These are phyloP conservation scores for Pythium insidiosum DNA, from an alignment of 352 stramenopile species.

Conservation along the genomic window DNA sequence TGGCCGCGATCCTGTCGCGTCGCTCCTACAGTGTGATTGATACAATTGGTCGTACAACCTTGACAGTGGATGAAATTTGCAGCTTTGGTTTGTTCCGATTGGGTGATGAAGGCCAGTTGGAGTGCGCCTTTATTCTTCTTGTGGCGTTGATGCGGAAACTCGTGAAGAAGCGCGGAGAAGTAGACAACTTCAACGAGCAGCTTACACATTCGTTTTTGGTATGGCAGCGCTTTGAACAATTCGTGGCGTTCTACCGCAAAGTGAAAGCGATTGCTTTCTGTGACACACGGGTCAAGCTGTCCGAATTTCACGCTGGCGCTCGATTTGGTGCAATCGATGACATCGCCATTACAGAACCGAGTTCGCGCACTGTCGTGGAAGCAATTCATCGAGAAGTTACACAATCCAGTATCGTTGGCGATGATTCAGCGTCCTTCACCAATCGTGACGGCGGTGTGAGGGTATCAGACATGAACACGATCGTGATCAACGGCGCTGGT, in stretches of 20 bases:
- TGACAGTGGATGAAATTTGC: slow-evolving; percentile 12
- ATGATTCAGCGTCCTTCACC: slow-evolving; percentile 2
- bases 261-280: slow-evolving; percentile 15
- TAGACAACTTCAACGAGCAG: slow-evolving; percentile 8
- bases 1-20: slow-evolving; percentile 5
- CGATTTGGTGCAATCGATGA: slow-evolving; percentile 4
- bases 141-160: slow-evolving; percentile 10
- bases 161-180: neutral
- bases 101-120: slow-evolving; percentile 3
- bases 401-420: neutral
- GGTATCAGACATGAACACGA: slow-evolving; percentile 4
- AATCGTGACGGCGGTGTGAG: slow-evolving; percentile 1
- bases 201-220: slow-evolving; percentile 5
- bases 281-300: slow-evolving; percentile 3
- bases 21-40: neutral
- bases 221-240: slow-evolving; percentile 14
- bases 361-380: slow-evolving; percentile 1
- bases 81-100: slow-evolving; percentile 13
- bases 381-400: slow-evolving; percentile 1
- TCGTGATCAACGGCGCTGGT: slow-evolving; percentile 4
- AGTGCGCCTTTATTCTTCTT: slow-evolving; percentile 14
- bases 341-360: neutral
- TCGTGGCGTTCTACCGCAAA: slow-evolving; percentile 10
- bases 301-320: slow-evolving; percentile 6
- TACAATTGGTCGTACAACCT: slow-evolving; percentile 1